Base-by-base conservation (phyloP, 192 early-diverging fungal species). In the Umbelopsis vinacea region DNA sequence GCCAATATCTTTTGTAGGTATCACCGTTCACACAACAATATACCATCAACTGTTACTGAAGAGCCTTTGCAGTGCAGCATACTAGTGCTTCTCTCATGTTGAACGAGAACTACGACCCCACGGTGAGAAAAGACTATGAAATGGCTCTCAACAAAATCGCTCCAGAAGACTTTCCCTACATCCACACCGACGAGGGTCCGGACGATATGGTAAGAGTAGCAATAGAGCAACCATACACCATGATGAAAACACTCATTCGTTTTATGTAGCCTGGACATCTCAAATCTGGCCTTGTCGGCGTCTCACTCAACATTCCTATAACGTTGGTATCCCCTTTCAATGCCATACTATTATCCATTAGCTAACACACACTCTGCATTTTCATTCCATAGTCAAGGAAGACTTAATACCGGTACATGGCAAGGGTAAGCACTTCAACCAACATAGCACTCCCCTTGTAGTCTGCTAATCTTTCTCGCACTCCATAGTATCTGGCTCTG, bases 81-180 rank as follows among this genome's bases (percentile, higher is more conserved):
- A 97, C 94, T 0, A 94, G 92, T 17, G 95, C 95, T 0, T 95
- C 95, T 0, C 76, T 97, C 12, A 92, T 91, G 48, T 70, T 97
- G 35, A 97, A 97, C 74, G 96, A 97, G 76, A 96, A 96, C 73
- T 90, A 81, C 33, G 95, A 93, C 78, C 82, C 87, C 12, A 87
- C 86, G 71, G 78, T 95, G 15, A 80, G 94, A 12, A 80, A 76
- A 0, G 96, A 97, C 72, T 91, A 97, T 91, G 90, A 94, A 35
- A 95, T 94, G 91, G 90, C 87, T 14, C 76, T 96, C 48, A 91
- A 96, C 73, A 85, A 87, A 46, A 81, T 97, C 38, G 94, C 88
- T 1, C 94, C 96, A 7, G 96, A 96, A 67, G 84, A 83, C 19
- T 81, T 87, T 12, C 86, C 86, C 4, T 97, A 96, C 75, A 79